Base-by-base conservation (phyloP, 371 early-diverging fungal species). In the Mortierella sp. region DNA sequence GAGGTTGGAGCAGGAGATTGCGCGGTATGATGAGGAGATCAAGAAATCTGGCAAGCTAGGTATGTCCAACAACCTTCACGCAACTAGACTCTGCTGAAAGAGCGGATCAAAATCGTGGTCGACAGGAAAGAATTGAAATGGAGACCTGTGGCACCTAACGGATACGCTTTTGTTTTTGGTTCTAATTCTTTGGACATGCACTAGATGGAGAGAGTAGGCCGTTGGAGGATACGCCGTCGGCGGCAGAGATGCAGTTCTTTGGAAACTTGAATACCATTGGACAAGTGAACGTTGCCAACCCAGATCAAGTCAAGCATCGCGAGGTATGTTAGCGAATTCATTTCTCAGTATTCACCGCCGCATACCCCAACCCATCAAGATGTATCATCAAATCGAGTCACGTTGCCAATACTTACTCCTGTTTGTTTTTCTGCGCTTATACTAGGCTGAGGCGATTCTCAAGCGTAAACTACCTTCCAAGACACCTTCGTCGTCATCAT, bases 171-270 rank as follows among this genome's bases (percentile, higher is more conserved):
- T 70, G 18, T 51, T 41, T 41, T 46, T 27, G 60, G 21, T 16
- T 58, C 49, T n/a, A n/a, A 18, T 7, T 75, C 16, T 51, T 16
- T 21, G 5, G 16, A 51, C 21, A 1, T 51, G 6, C 51, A 6
- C 21, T 51, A 86, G 87, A 74, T 58, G 87, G 87, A 29, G 82
- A 77, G 71, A 77, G 77, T 18, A 76, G 87, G 27, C 87, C 87
- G 8, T 43, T 75, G n/a, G 87, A 86, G 46, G 87, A 86, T 32
- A 82, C 80, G 8, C 87, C 85, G 0, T 84, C 85, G 21, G 85
- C 85, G 44, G 85, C 87, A 29, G 80, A 86, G 56, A 55, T 77
- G 21, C 82, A 82, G 71, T 86, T 82, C 76, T 86, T 86, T 77
- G 87, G 87, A 44, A 86, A 86, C 71, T 74, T 86, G 29, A 79